Percentiles rank a stretch among this genome's conserved stretches.
phyloP scores from a whole-genome alignment of 108 stramenopile genomes.

The Epithemia pelagica region DNA sequence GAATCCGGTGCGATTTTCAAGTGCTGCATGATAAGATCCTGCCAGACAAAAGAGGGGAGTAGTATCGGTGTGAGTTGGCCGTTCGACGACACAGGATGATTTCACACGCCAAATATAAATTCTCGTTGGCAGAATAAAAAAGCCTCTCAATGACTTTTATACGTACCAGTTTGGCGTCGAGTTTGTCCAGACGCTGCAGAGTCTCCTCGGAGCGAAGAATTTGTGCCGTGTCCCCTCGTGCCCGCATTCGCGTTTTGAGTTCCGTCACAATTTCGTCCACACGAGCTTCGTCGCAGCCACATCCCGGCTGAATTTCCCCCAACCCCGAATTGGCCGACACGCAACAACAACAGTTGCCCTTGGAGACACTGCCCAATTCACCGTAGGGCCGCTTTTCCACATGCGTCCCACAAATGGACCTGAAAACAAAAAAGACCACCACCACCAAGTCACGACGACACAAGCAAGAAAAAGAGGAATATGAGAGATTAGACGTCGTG shows the following conservation, averaged over 20 bases:
- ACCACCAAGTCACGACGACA: neutral
- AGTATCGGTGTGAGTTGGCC: too few species aligned
- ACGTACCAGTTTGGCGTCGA: conserved; percentile 9
- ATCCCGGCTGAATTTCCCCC: conserved; percentile 20
- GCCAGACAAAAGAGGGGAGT: too few species aligned
- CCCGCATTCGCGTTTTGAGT: conserved; percentile 27
- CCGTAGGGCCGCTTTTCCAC: conserved; percentile 22
- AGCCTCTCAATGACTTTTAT: too few species aligned
- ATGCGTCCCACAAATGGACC: conserved; percentile 4
- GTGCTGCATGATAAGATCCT: too few species aligned
- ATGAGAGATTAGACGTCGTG: neutral
- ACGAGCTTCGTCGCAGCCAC: conserved; percentile 25
- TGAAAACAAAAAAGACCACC: neutral
- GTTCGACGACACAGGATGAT: too few species aligned
- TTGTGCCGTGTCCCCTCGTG: conserved; percentile 32
- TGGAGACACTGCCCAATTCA: conserved; percentile 25
- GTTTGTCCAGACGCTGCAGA: conserved; percentile 2
- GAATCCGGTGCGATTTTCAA: too few species aligned
- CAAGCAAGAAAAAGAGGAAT: neutral
- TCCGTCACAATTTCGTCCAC: conserved; percentile 33
- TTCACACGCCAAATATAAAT: too few species aligned
- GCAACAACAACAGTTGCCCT: conserved; percentile 22
- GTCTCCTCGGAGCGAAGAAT: conserved; percentile 24
- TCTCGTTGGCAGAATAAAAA: too few species aligned
- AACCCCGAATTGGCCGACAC: conserved; percentile 15